Evolutionary conservation across 2,329 filamentous ascomycete species (phyloP).

Genomic region (Xylaria sp.): DNA sequence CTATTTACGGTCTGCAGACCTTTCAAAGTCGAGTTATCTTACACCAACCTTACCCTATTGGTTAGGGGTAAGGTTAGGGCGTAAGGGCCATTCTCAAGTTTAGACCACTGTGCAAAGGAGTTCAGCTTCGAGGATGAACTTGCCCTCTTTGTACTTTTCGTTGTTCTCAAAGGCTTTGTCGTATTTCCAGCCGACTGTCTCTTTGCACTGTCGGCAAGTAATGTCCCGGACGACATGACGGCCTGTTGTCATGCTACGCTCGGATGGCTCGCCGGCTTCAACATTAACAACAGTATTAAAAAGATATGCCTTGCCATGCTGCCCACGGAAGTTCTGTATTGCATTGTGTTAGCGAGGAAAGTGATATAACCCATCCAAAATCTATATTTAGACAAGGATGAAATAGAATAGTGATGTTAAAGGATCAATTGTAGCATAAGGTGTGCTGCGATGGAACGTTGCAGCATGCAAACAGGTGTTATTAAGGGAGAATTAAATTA

Average conservation of each 20-base stretch:
- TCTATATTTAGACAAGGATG: background rate
- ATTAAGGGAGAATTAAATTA: background rate
- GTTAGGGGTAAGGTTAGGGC: background rate
- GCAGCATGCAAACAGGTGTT: background rate
- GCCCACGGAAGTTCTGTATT: slow-evolving; percentile 87
- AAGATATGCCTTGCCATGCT: slow-evolving; percentile 97
- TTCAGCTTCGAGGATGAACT: slow-evolving; percentile 95
- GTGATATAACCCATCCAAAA: background rate
- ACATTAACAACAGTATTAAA: slow-evolving; percentile 96
- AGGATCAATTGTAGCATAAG: background rate
- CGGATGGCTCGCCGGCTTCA: slow-evolving; percentile 81
- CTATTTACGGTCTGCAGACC: background rate
- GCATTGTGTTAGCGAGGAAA: slow-evolving; percentile 21
- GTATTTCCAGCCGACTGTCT: slow-evolving; percentile 98
- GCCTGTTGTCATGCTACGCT: slow-evolving; percentile 98
- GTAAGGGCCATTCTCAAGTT: slow-evolving; percentile 21
- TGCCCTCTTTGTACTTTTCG: slow-evolving; percentile 99
- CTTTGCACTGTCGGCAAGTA: slow-evolving; percentile 87
- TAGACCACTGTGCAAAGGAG: slow-evolving; percentile 81
- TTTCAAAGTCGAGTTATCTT: background rate
- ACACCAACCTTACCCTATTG: background rate
- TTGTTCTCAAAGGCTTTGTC: slow-evolving; percentile 92
- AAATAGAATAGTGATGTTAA: background rate
- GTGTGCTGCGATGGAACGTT: background rate
- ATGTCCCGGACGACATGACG: slow-evolving; percentile 96